Base-by-base conservation (phyloP, 2,329 filamentous ascomycete species). In the Penicillium sp. region DNA sequence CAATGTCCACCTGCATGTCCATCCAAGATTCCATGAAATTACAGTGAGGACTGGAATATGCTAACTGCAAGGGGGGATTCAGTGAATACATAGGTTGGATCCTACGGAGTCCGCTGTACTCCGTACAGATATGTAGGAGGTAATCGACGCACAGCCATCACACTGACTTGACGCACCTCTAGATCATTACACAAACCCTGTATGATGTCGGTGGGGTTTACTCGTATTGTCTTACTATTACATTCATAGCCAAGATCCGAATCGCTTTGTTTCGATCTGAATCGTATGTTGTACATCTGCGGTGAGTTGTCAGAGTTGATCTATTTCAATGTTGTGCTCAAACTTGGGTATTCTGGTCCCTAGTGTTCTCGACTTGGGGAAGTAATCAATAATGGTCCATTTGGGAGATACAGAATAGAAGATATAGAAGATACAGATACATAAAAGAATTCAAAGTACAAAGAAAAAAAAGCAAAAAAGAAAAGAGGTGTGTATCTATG, bases 151-250 rank as follows among this genome's bases (percentile, higher is more conserved):
- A 56, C 52, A 56, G 54, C 37, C 35, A 37, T 54, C 60, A 56
- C 58, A 54, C 48, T 42, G 50, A 64, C 59, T 55, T 56, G 50
- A 60, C 52, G 42, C 40, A 38, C 51, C 51, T 57, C 38, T 43
- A 19, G 51, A 42, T 41, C n/a, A 46, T 38, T 59, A 60, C 63
- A 57, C 53, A 49, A 56, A 58, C 53, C 48, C 38, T 48, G 46
- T 57, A 33, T 27, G 43, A 46, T 48, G 5, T 48, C 52, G 35
- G 52, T 25, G 25, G 35, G 23, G 35, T 45, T 46, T 25, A 48
- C 21, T 37, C 15, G 29, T 35, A 25, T 35, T 23, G 6, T n/a
- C 13, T 35, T 35, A 13, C 19, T 49, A 50, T 38, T 50, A 6
- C 4, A 13, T 50, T 29, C 3, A 15, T 29, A 9, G 33, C 23